Base-by-base conservation (phyloP, 73 alveolate species). In the Breviolum minutum region DNA sequence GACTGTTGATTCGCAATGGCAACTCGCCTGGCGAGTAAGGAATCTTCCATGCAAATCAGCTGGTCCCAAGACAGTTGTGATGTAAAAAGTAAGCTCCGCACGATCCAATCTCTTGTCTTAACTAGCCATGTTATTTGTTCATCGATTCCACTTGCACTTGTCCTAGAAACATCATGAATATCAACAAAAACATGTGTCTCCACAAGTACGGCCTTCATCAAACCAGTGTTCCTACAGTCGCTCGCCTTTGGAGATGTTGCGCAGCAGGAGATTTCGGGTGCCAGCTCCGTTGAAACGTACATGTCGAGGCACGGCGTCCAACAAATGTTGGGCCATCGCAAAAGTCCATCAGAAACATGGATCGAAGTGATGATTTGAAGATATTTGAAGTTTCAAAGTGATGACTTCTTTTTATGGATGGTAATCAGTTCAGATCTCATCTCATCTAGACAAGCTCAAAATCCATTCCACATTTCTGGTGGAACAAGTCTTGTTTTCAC, bases 171-270 rank as follows among this genome's bases (percentile, higher is more conserved):
- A 40, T 2, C 54, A 40, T 3, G 54, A 40, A 3, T 3, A n/a
- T n/a, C n/a, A n/a, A n/a, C n/a, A n/a, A 40, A 40, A 2, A 40
- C 54, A 40, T 40, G 54, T 40, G 54, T 40, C 54, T 40, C 54
- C 54, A 40, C 54, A 40, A 40, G 54, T 40, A 40, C 86, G 61
- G 61, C 32, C 32, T 27, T 76, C n/a, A 40, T 27, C 7, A 74
- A 40, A 24, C 16, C 60, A 17, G n/a, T 22, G 29, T 16, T 74
- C 85, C 29, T n/a, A 14, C 29, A 40, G 6, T 22, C 60, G 85
- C 54, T 74, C 64, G 13, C 98, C 98, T 92, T 80, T 76, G 63
- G 98, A 92, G 63, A 92, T 92, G 66, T 92, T 92, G 73, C 98
- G 90, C 76, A 92, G 98, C 91, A 92, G 81, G 66, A 92, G 29